Base-by-base conservation (phyloP, 2,329 filamentous ascomycete species). In the Orbilia brochopaga region DNA sequence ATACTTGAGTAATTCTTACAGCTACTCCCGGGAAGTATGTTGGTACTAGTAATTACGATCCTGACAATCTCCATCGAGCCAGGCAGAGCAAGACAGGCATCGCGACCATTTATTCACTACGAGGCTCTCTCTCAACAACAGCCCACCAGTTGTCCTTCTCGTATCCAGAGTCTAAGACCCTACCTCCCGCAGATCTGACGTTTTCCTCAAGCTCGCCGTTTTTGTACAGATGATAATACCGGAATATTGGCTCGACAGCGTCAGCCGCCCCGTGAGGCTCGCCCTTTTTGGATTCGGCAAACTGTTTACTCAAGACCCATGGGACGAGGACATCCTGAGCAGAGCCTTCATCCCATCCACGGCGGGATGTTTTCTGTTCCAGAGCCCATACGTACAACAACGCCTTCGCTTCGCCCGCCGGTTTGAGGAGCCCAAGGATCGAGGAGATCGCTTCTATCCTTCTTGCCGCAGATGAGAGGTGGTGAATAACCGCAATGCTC, bases 71-170 rank as follows among this genome's bases (percentile, higher is more conserved):
- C n/a, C n/a, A n/a, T n/a, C n/a, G n/a, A n/a, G n/a, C n/a, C n/a
- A n/a, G n/a, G n/a, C n/a, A n/a, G n/a, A n/a, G n/a, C n/a, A n/a
- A n/a, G n/a, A n/a, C n/a, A n/a, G n/a, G n/a, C n/a, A n/a, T n/a
- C n/a, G n/a, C n/a, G n/a, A n/a, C n/a, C n/a, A n/a, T n/a, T n/a
- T n/a, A n/a, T n/a, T n/a, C n/a, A n/a, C 27, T 32, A 4, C 27
- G 8, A 8, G 27, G 8, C 4, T 3, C 46, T n/a, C 19, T 64
- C 46, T 76, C 51, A 65, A 83, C 85, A 78, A 96, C 88, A 60
- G 88, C 91, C 93, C 93, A 99, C 94, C 94, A 97, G 81, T 99
- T 99, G 78, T 97, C 94, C 81, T 88, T 92, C 79, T 99, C 94
- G 80, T 97, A 99, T 35, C 94, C 94, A 69, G 86, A 87, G 75